Percentiles rank a stretch among this genome's conserved stretches.
Evolutionary conservation across 176 grass and related monocot genomes (phyloP).

Genomic region (Bromus sterilis): DNA sequence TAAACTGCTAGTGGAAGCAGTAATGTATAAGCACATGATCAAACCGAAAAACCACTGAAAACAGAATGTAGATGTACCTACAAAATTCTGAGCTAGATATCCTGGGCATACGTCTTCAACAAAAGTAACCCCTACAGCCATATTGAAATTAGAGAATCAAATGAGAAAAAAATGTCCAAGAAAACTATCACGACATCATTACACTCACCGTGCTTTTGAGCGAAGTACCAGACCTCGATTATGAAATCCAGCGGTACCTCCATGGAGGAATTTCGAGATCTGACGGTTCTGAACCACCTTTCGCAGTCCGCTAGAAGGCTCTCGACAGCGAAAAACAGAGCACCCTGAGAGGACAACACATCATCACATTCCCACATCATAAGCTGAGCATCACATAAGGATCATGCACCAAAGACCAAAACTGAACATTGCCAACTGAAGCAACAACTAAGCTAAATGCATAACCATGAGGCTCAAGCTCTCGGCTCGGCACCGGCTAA

Average conservation of each 20-base stretch:
- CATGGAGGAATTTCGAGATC: background rate
- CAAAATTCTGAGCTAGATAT: conserved; percentile 63
- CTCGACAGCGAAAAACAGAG: conserved; percentile 55
- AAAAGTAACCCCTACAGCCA: conserved; percentile 47
- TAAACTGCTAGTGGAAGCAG: background rate
- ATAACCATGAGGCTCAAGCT: background rate
- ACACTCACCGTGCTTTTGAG: conserved; percentile 28
- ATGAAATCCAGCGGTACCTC: conserved; percentile 20
- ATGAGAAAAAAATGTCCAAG: background rate
- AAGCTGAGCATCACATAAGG: background rate
- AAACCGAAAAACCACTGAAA: background rate
- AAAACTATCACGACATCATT: background rate
- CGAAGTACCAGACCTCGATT: conserved; percentile 30
- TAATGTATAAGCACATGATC: background rate
- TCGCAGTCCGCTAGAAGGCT: conserved; percentile 45
- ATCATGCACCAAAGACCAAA: background rate
- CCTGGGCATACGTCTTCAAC: conserved; percentile 33
- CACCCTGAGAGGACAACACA: conserved; percentile 33
- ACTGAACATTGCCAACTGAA: background rate
- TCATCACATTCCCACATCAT: background rate
- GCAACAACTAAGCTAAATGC: background rate
- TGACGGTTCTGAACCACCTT: conserved; percentile 32
- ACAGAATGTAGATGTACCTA: conserved; percentile 53
- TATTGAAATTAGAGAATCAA: background rate
- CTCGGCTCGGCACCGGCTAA: background rate